Evolutionary conservation across 345 rosid genomes (phyloP), one percentile per base, ranked within the genome.

Genomic region (Lagerstroemia speciosa): DNA sequence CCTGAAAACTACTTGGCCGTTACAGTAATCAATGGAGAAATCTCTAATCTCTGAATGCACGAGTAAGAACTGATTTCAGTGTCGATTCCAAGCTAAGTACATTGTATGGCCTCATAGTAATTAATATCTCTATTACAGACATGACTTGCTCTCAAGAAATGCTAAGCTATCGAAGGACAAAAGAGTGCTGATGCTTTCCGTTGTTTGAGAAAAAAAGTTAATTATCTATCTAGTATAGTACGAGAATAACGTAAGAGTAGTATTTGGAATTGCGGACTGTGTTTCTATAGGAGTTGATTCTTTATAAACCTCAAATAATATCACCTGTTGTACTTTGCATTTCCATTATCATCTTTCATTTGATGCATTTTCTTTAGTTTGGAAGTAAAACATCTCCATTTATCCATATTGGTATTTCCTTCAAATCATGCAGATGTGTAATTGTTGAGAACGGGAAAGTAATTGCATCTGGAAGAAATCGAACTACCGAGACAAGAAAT

Each of bases 391-490:
- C 15, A 45, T 45, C 14, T 45, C 50, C 19, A 9, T 45, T 45
- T 9, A 4, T 12, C 15, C 10, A 53, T 53, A n/a, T 8, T 3
- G 29, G 0, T n/a, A 29, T 24, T 45, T 26, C 68, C 0, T 77
- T 58, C n/a, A 31, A 27, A 65, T 64, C 57, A 66, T 12, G 11
- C 75, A 84, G 82, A n/a, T 78, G 79, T 68, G 85, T 74, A 50
- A 74, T 81, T 60, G 62, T 78, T 65, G 78, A 70, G 68, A 78
- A 76, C 68, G 81, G 82, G 64, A 74, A 70, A 36, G 79, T 81
- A 31, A 72, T 78, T 79, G 75, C 81, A 64, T 69, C 81, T 7
- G 87, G 87, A 62, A 78, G 84, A 76, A 84, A 84, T 65, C 76
- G 81, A 69, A 81, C 81, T 15, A 78, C 68, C 17, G 84, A 78